These are phyloP conservation scores for Penicillium verrucosum DNA, from an alignment of 2,329 filamentous ascomycete species.

Conservation along the genomic window DNA sequence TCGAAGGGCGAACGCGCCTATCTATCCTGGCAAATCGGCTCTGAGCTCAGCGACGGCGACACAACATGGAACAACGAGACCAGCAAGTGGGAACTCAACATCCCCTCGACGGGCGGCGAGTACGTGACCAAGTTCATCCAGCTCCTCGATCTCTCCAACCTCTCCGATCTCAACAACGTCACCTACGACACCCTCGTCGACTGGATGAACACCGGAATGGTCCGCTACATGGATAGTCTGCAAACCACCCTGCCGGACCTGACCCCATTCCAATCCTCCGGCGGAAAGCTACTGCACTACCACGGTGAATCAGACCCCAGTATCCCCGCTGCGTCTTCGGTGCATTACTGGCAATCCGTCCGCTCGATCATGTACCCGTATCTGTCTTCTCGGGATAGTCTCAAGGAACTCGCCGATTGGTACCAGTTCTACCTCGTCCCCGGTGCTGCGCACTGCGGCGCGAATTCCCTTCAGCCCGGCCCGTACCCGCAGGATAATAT, in stretches of 20 bases:
- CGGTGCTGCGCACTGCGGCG: slow-evolving; percentile 52
- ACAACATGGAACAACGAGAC: slow-evolving; percentile 27
- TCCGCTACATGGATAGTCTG: slow-evolving; percentile 50
- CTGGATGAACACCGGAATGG: slow-evolving; percentile 53
- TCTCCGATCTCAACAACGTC: slow-evolving; percentile 46
- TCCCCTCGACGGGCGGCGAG: slow-evolving; percentile 39
- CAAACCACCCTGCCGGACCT: slow-evolving; percentile 56
- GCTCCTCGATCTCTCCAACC: slow-evolving; percentile 35
- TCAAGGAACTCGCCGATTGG: slow-evolving; percentile 49
- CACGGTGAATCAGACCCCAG: slow-evolving; percentile 57
- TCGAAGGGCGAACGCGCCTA: slow-evolving; percentile 42
- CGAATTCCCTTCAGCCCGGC: slow-evolving; percentile 47
- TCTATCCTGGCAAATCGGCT: slow-evolving; percentile 31
- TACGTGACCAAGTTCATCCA: slow-evolving; percentile 34
- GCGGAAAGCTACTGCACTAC: slow-evolving; percentile 58
- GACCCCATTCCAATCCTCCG: slow-evolving; percentile 47
- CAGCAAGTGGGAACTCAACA: slow-evolving; percentile 29
- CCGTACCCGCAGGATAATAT: slow-evolving; percentile 49
- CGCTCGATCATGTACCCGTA: slow-evolving; percentile 50
- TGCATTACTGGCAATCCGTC: slow-evolving; percentile 56
- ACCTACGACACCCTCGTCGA: slow-evolving; percentile 57
- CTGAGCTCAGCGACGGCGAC: slow-evolving; percentile 26
- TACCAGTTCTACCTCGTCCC: slow-evolving; percentile 56
- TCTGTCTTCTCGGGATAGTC: slow-evolving; percentile 37
- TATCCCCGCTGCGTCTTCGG: slow-evolving; percentile 53